phyloP scores from a whole-genome alignment of 2,329 filamentous ascomycete genomes.

The Alternaria triticina region DNA sequence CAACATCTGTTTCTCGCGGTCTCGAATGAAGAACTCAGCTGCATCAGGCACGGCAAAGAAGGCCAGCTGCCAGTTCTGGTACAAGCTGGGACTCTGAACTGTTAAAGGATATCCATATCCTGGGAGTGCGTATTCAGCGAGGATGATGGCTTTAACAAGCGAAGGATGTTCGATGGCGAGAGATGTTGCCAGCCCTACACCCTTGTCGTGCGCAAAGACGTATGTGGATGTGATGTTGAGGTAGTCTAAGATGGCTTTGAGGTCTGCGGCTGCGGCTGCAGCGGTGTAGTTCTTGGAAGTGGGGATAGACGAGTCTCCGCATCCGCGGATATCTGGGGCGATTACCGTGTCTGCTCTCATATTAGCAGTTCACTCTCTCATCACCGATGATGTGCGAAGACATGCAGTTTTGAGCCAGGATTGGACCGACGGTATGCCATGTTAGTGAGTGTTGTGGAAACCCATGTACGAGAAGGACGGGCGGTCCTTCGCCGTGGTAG shows the following conservation, averaged over 20 bases:
- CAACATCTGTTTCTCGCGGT: slow-evolving; percentile 52
- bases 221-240: slow-evolving; percentile 39
- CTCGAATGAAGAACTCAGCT: slow-evolving; percentile 55
- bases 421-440: background rate
- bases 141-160: background rate
- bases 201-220: slow-evolving; percentile 57
- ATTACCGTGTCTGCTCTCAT: slow-evolving; percentile 15
- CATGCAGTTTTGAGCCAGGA: background rate
- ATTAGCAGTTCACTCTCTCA: background rate
- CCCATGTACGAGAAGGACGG: background rate
- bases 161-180: background rate
- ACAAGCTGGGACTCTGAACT: slow-evolving; percentile 49
- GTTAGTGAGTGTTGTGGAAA: background rate
- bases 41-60: slow-evolving; percentile 57
- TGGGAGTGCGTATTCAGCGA: background rate
- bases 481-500: background rate
- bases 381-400: background rate
- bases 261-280: slow-evolving; percentile 35
- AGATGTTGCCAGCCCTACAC: slow-evolving; percentile 50
- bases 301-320: slow-evolving; percentile 46
- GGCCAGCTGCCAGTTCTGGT: slow-evolving; percentile 43
- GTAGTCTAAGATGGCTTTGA: slow-evolving; percentile 33
- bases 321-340: slow-evolving; percentile 3
- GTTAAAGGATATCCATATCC: background rate
- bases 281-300: slow-evolving; percentile 52